phyloP scores from a whole-genome alignment of 1,139 yeast genomes.

The Suhomyces ambrosiae region DNA sequence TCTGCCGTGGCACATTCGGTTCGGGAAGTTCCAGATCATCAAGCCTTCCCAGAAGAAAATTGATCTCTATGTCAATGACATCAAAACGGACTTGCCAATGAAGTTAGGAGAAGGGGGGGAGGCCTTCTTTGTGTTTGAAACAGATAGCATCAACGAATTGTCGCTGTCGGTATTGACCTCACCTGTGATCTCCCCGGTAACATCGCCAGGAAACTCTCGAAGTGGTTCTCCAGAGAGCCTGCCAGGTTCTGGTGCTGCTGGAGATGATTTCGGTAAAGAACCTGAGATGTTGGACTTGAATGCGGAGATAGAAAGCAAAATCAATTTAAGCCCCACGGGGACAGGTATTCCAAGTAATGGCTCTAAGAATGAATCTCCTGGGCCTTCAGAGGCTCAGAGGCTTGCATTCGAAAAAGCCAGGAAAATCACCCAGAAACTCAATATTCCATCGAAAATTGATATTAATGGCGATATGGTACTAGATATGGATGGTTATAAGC shows the following conservation, averaged over 20 bases:
- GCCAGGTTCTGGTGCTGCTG: slow-evolving; percentile 13
- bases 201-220: slow-evolving; percentile 65
- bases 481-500: slow-evolving; percentile 96
- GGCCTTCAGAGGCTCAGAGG: slow-evolving; percentile 28
- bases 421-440: slow-evolving; percentile 68
- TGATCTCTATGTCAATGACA: slow-evolving; percentile 82
- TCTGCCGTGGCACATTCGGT: slow-evolving; percentile 95
- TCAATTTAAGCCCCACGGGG: slow-evolving; percentile 21
- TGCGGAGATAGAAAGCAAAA: slow-evolving; percentile 32
- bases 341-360: too few relatives aligned
- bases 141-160: slow-evolving; percentile 57
- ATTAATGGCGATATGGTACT: slow-evolving; percentile 88
- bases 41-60: slow-evolving; percentile 97
- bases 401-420: slow-evolving; percentile 65
- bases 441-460: slow-evolving; percentile 87
- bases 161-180: slow-evolving; percentile 84
- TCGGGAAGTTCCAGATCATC: slow-evolving; percentile 88
- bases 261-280: slow-evolving; percentile 14
- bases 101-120: slow-evolving; percentile 97
- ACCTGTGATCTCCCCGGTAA: slow-evolving; percentile 83
- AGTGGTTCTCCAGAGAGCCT: slow-evolving; percentile 28
- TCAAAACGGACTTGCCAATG: slow-evolving; percentile 85
- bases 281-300: slow-evolving; percentile 42
- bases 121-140: slow-evolving; percentile 94
- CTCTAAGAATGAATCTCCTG: slow-evolving; percentile 13